phyloP scores from a whole-genome alignment of 208 protist species.

The Leishmania mexicana region DNA sequence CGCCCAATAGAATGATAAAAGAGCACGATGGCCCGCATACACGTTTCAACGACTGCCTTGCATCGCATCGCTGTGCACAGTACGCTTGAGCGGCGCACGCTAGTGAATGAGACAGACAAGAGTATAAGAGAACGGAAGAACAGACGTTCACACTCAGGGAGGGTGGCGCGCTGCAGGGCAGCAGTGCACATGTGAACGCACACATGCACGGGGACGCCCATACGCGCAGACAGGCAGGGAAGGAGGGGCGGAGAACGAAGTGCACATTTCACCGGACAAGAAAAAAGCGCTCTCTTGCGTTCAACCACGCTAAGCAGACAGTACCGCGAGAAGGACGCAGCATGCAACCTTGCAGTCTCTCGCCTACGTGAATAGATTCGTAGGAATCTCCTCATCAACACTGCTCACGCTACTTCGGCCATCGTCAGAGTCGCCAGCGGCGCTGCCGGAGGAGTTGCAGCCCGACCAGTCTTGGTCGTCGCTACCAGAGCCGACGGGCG shows the following conservation, averaged over 20 bases:
- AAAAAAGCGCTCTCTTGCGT: too few species aligned
- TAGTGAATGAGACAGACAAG: background rate
- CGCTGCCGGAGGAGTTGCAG: slow-evolving; percentile 19
- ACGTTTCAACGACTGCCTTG: background rate
- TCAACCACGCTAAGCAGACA: background rate
- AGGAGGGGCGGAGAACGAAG: too few species aligned
- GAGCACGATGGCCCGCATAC: background rate
- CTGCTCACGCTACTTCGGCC: slow-evolving; percentile 32
- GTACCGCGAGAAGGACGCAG: background rate
- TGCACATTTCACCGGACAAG: background rate
- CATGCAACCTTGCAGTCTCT: too few species aligned
- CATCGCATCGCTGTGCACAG: background rate
- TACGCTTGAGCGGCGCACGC: background rate
- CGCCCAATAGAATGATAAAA: background rate
- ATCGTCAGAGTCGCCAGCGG: slow-evolving; percentile 9
- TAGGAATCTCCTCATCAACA: slow-evolving; percentile 31
- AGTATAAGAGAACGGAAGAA: too few species aligned
- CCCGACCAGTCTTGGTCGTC: slow-evolving; percentile 35
- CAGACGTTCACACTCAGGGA: background rate
- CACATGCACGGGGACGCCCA: background rate
- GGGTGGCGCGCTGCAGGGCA: background rate
- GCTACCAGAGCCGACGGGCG: slow-evolving; percentile 21
- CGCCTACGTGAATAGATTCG: slow-evolving; percentile 26
- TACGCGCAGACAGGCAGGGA: background rate
- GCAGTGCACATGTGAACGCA: slow-evolving; percentile 1